These are phyloP conservation scores for Malus orientalis DNA, from an alignment of 306 rosid genomes.

Conservation along the genomic window DNA sequence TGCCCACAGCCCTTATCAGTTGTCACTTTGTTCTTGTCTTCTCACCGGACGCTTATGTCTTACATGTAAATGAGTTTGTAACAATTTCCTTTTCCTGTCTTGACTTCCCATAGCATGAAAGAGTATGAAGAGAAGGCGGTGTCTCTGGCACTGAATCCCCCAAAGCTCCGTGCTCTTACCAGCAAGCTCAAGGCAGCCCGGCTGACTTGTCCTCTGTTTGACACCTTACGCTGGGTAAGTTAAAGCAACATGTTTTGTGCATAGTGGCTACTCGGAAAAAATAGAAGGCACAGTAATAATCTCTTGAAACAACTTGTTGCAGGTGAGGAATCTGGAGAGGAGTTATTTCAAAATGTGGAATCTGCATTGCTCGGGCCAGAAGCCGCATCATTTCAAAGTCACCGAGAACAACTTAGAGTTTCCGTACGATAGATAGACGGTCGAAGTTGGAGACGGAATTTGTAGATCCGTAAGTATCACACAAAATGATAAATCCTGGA, in stretches of 20 bases:
- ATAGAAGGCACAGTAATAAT: neutral
- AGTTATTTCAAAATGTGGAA: slow-evolving; percentile 49
- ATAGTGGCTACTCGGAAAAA: no score
- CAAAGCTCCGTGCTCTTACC: slow-evolving; percentile 71
- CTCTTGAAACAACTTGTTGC: neutral
- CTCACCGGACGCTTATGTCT: neutral
- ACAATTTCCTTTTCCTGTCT: neutral
- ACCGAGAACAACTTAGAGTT: slow-evolving; percentile 30
- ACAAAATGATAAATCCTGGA: neutral
- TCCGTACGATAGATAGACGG: slow-evolving; percentile 30
- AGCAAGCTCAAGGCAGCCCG: slow-evolving; percentile 75
- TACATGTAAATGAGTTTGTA: neutral
- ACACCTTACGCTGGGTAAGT: slow-evolving; percentile 89
- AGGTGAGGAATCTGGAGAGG: slow-evolving; percentile 48
- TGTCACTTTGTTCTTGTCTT: neutral
- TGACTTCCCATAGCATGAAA: slow-evolving; percentile 48
- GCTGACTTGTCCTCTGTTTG: slow-evolving; percentile 85
- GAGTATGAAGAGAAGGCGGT: slow-evolving; percentile 96
- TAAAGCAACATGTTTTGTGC: neutral
- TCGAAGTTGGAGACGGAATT: slow-evolving; percentile 13
- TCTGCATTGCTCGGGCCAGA: slow-evolving; percentile 38
- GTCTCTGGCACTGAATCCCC: slow-evolving; percentile 63
- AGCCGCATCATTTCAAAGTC: slow-evolving; percentile 41
- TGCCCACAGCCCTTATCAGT: no score
- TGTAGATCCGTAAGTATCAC: slow-evolving; percentile 15